A percentile compares a stretch with the other conserved stretches of the same genome.
phyloP scores from a whole-genome alignment of 257 asterid species.

The Nicotiana paniculata region DNA sequence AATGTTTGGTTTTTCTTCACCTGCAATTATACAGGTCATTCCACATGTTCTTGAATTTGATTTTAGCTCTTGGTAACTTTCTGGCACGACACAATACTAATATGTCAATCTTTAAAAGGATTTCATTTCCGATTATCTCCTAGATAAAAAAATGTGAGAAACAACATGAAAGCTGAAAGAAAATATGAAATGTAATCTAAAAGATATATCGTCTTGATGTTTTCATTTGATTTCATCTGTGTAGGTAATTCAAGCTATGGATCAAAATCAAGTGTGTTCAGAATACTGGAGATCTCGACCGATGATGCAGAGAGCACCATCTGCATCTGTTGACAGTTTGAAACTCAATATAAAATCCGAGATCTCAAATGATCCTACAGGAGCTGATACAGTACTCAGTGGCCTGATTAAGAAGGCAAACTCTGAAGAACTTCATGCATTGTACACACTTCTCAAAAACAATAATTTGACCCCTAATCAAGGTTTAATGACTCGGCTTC shows the following conservation, averaged over 20 bases:
- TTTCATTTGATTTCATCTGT: neutral
- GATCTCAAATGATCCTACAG: slow-evolving; percentile 25
- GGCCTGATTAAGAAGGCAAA: slow-evolving; percentile 69
- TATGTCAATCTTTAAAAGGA: neutral
- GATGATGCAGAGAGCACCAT: slow-evolving; percentile 62
- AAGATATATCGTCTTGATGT: neutral
- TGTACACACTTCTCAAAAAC: slow-evolving; percentile 43
- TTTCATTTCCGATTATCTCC: neutral
- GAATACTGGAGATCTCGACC: slow-evolving; percentile 92
- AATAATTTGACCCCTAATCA: slow-evolving; percentile 31
- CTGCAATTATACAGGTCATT: slow-evolving; percentile 75
- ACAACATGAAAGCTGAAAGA: neutral
- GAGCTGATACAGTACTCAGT: slow-evolving; percentile 32
- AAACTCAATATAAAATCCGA: slow-evolving; percentile 32
- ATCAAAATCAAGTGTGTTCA: slow-evolving; percentile 45
- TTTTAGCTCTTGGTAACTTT: neutral
- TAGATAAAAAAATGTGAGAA: neutral
- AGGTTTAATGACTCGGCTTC: slow-evolving; percentile 48
- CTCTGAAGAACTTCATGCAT: slow-evolving; percentile 56
- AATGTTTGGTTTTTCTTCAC: slow-evolving; percentile 95
- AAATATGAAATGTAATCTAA: neutral
- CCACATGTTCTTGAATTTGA: neutral
- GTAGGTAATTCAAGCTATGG: slow-evolving; percentile 88
- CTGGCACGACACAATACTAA: neutral
- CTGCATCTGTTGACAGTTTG: slow-evolving; percentile 18